Base-by-base conservation (phyloP, 495 filamentous ascomycete genomes). In the Neurospora sp. region DNA sequence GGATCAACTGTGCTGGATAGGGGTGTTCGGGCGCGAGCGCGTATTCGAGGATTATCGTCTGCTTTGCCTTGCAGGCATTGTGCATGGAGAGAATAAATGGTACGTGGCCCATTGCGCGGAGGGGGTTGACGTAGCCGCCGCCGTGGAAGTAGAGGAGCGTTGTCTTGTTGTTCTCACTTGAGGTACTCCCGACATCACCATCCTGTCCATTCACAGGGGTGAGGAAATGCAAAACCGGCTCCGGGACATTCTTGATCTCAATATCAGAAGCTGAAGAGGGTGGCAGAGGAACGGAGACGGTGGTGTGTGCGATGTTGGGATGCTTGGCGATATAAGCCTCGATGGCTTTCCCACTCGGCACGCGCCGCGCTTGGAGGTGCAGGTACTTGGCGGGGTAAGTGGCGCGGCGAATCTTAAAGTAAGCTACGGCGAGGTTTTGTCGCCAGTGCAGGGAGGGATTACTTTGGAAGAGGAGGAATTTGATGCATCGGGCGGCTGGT, bases 61-160 rank as follows among this genome's bases (percentile, higher is more conserved):
- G 72, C 1, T 48, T 12, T 0, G 72, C 72, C 0, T 22, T 2
- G 61, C 48, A 42, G 12, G 74, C 68, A 12, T 44, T 16, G 27
- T 73, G 20, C 65, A 74, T 10, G 31, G 16, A 35, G 3, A 73
- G 35, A 5, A 78, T 76, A 0, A 78, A 73, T 4, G 75, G 76
- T 68, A 75, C 73, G 72, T 76, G 76, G 0, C 72, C 76, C 2
- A 1, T 9, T 3, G 31, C 42, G 14, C 74, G 74, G 0, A 76
- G 69, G 40, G 76, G 74, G 69, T 78, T 74, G 61, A 76, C 74
- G 65, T 65, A 78, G 14, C 76, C 76, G 45, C 76, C 76, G 38
- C 76, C 74, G 53, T 78, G 76, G 35, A 76, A 69, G 71, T 78
- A 78, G 4, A 78, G 9, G 37, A 76, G 31, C 0, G 73, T 73